Base-by-base conservation (phyloP, 148 eudicot genomes). In the Chenopodium suecicum region DNA sequence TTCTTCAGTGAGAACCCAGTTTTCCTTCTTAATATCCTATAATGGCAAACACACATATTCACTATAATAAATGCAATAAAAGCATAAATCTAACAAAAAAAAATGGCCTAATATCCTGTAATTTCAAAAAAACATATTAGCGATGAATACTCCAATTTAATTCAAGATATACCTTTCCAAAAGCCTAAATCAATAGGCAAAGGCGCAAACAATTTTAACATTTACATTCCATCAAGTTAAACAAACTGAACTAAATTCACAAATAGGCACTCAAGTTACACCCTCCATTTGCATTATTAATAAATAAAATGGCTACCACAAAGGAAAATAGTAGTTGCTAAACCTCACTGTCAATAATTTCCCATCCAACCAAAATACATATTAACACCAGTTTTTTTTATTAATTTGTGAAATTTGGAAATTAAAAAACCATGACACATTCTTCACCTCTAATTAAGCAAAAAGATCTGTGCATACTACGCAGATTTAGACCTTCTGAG, bases 1-100 rank as follows among this genome's bases (percentile, higher is more conserved):
- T 85, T 94, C 99, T 52, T 90, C 91, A 1, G 97, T 91, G 60
- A 96, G 92, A 47, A 82, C 88, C 99, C 97, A 96, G 34, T 81
- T 88, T 77, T 96, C 98, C 85, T 82, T 88, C 86, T 91, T 94
- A 31, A 96, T 92, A 84, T 94, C 98, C 99, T 96, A 90, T 80
- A 82, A 82, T 71, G 23, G 29, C 81, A 77, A n/a, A 54, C 34
- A 82, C n/a, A 78, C 72, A 70, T 34, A 76, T 27, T 74, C 6
- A 31, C 44, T 29, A 69, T 77, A 73, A n/a, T 60, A 44, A 72
- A 22, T 29, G 25, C 25, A 29, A 17, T 16, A 1, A 50, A 62
- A 8, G 41, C 44, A 41, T 41, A 41, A 6, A 37, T 37, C 44
- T 17, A 23, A 32, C 13, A 7, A 13, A 17, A 60, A 34, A 60